Conservation (phyloP, 2,329 filamentous ascomycete species). For the Mycocentrospora acerina region DNA sequence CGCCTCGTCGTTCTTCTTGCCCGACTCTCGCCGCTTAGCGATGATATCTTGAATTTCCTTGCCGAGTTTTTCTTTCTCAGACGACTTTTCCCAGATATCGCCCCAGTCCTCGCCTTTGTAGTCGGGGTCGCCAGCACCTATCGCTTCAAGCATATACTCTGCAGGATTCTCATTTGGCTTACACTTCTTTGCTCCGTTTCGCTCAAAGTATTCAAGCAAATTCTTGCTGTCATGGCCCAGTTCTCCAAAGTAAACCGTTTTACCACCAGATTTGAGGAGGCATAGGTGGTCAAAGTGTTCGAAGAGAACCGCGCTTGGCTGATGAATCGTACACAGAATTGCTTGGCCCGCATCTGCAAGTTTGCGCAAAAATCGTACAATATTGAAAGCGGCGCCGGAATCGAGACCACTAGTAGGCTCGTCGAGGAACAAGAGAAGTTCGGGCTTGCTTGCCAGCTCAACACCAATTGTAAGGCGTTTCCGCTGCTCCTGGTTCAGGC, state of each 20-base stretch:
- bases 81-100: constrained; percentile 47
- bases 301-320: constrained; percentile 68
- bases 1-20: constrained; percentile 32
- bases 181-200: constrained; percentile 56
- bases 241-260: constrained; percentile 67
- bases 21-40: constrained; percentile 32
- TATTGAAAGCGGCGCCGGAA: constrained; percentile 67
- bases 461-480: constrained; percentile 67
- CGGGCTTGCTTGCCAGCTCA: constrained; percentile 64
- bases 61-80: constrained; percentile 41
- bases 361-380: constrained; percentile 65
- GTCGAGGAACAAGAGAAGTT: constrained; percentile 74
- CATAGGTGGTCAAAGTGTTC: constrained; percentile 67
- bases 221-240: constrained; percentile 47
- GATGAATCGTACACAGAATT: constrained; percentile 69
- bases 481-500: constrained; percentile 62
- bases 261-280: constrained; percentile 64
- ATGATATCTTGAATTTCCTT: constrained; percentile 47
- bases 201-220: constrained; percentile 53
- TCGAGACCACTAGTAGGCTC: constrained; percentile 76
- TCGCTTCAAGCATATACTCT: constrained; percentile 54
- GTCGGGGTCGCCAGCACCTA: constrained; percentile 46
- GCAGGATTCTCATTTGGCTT: constrained; percentile 56
- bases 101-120: constrained; percentile 51
- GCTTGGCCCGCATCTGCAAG: constrained; percentile 67